Evolutionary conservation across 2,329 filamentous ascomycete species (phyloP), one percentile per base, ranked within the genome.

Genomic region (Exophiala lecanii-corni): DNA sequence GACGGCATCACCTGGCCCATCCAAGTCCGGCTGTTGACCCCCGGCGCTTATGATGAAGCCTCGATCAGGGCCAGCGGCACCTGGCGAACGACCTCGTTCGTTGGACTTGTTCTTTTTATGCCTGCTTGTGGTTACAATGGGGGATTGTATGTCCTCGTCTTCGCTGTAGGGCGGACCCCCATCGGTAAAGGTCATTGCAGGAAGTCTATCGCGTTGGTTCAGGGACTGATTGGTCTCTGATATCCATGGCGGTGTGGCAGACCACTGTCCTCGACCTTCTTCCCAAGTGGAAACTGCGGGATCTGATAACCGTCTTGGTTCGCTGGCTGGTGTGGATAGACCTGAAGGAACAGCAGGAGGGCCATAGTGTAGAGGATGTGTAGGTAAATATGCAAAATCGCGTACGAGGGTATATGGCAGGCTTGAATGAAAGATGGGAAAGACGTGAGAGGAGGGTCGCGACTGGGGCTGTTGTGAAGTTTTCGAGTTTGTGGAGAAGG

Each of bases 71-170:
- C 80, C 75, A 41, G 77, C 58, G 35, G 73, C 59, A 50, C 68
- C 69, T 48, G 73, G 63, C 35, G 66, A 69, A 49, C 73, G 69
- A 40, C 69, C 62, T 59, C 72, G 72, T 36, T 67, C 65, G 12
- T 58, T 60, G 2, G 84, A 86, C 63, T 86, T 94, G 67, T 89
- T 84, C 65, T 92, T 94, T 59, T 85, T 84, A 63, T 94, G 89
- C 45, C 86, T 76, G 28, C 85, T 85, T 53, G 84, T 87, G 10
- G 89, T 87, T 13, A 95, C 86, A 12, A 83, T 76, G 0, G 89
- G 89, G 60, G 89, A 94, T 59, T 92, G 87, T 32, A 96, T 74
- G 64, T 97, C 92, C 57, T 97, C 89, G 59, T 97, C 89, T 67
- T 96, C 89, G 64, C 88, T 94, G 70, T 89, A 97, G 2, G 89